A percentile compares a stretch with the other conserved stretches of the same genome.
These are phyloP conservation scores for Forsythia suspensa DNA, from an alignment of 257 asterid species.

Conservation along the genomic window DNA sequence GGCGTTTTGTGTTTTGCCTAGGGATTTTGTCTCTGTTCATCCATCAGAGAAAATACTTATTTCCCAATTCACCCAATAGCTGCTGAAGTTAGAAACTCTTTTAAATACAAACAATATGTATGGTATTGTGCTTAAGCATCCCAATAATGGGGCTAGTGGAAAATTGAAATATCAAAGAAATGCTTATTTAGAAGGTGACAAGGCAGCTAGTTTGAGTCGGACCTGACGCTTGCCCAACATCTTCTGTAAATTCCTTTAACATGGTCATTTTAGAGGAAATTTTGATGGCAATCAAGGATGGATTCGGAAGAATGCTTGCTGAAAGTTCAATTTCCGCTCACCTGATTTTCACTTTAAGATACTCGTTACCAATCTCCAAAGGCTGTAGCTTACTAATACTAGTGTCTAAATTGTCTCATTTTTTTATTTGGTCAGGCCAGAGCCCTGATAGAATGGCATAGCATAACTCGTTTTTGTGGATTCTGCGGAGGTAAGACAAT, in stretches of 20 bases:
- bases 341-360: neutral
- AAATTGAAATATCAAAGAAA: neutral
- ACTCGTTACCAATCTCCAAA: neutral
- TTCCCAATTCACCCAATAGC: neutral
- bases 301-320: neutral
- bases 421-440: slow-evolving; percentile 57
- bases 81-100: neutral
- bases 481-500: slow-evolving; percentile 64
- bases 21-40: neutral
- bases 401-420: neutral
- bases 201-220: neutral
- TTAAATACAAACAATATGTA: neutral
- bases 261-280: neutral
- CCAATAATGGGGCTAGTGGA: neutral
- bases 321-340: neutral
- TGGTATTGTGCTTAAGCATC: neutral
- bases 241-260: neutral
- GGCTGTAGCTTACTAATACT: slow-evolving; percentile 1
- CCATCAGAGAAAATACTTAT: neutral
- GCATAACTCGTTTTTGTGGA: slow-evolving; percentile 76
- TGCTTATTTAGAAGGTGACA: neutral
- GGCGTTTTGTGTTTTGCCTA: neutral
- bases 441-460: slow-evolving; percentile 93
- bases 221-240: neutral
- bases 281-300: neutral